phyloP scores from a whole-genome alignment of 192 early-diverging fungal genomes.

The Martensiomyces pterosporus region DNA sequence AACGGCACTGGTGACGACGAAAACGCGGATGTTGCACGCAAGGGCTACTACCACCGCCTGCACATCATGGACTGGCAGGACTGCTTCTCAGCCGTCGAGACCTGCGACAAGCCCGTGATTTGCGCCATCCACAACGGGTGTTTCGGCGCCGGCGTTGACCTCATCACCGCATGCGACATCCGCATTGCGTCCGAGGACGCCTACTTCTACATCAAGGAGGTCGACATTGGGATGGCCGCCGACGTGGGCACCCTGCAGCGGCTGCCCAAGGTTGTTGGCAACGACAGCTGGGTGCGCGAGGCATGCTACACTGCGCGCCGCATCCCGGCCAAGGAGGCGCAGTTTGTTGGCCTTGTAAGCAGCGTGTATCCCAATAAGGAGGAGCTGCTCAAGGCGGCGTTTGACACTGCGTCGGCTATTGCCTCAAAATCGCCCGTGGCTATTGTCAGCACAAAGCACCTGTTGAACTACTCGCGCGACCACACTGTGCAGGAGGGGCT shows the following conservation, averaged over 20 bases:
- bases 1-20: too few species aligned
- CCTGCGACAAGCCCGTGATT: conserved; percentile 84
- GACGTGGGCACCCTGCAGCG: conserved; percentile 94
- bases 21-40: conserved; percentile 26
- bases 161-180: conserved; percentile 91
- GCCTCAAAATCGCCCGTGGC: conserved; percentile 89
- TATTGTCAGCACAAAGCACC: conserved; percentile 77
- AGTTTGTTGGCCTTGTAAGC: conserved; percentile 57
- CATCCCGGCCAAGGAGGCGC: conserved; percentile 63
- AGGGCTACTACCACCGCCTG: conserved; percentile 48
- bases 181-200: conserved; percentile 74
- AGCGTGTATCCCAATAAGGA: conserved; percentile 40
- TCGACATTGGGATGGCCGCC: conserved; percentile 90
- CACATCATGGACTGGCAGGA: conserved; percentile 56
- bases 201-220: conserved; percentile 85
- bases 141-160: conserved; percentile 83
- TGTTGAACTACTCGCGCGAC: conserved; percentile 89
- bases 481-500: conserved; percentile 87
- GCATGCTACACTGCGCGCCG: conserved; percentile 79
- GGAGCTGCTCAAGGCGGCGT: conserved; percentile 44
- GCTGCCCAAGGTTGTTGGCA: conserved; percentile 90
- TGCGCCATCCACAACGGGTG: conserved; percentile 81
- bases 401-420: conserved; percentile 69
- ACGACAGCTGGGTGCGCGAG: conserved; percentile 87
- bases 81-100: conserved; percentile 73